Evolutionary conservation across 2,329 filamentous ascomycete species (phyloP), one percentile per base, ranked within the genome.

Genomic region (Sclerotiophoma versabilis): DNA sequence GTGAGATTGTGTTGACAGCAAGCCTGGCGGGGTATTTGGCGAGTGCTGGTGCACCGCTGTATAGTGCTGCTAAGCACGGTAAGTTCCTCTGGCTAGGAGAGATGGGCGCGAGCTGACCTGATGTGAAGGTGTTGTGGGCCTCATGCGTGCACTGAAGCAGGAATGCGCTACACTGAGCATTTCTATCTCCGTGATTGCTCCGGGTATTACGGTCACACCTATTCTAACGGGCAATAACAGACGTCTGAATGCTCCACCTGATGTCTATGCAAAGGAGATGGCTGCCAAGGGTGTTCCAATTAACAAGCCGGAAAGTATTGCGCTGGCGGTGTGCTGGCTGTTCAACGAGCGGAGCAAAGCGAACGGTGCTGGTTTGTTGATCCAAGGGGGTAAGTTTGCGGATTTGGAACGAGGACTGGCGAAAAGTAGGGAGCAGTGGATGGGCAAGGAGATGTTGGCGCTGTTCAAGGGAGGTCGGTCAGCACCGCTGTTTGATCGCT

Each of bases 1-100:
- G 80, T 1, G 74, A 71, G 36, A 80, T 82, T 45, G 77, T 78
- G 2, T 68, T 80, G 65, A 81, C 80, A 1, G 79, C 79, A 1
- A 80, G 77, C 64, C 58, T 82, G 49, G 80, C 80, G 2, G 80
- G 80, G 0, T 81, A 82, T 66, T 64, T 82, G 6, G 80, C 77
- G 0, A 77, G 74, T 49, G 78, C 79, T 10, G 79, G 79, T 0
- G 77, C 78, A 20, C 79, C 79, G 14, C 58, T 80, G 14, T 82
- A 82, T 57, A 77, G 75, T 23, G 79, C 79, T 17, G 80, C 80
- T 9, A 82, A 82, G 55, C 80, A 82, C 61, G 80, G 76, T 73
- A 64, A 23, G 68, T 43, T 29, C 17, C 4, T 15, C 19, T 9
- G 11, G 22, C 10, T 14, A 14, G 10, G 11, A 1, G 8, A 23